These are phyloP conservation scores for Peniophora sp. DNA, from an alignment of 1,284 basidiomycete species.

Conservation along the genomic window DNA sequence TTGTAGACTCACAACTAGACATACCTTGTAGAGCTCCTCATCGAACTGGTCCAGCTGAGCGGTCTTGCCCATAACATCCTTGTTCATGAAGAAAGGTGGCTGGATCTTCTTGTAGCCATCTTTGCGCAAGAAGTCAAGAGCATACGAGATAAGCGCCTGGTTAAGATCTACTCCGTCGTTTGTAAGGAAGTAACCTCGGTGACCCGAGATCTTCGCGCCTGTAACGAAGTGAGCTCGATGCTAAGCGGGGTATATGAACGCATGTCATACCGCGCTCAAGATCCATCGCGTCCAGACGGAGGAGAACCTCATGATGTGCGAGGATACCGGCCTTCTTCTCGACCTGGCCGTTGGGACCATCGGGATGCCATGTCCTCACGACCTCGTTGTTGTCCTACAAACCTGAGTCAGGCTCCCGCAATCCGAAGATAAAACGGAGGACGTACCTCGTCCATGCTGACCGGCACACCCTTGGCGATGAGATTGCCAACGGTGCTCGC, in stretches of 20 bases:
- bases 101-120: constrained; percentile 90
- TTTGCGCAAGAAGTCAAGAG: constrained; percentile 85
- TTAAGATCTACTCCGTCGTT: constrained; percentile 97
- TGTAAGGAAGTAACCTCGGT: constrained; percentile 94
- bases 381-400: constrained; percentile 84
- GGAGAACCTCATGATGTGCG: constrained; percentile 94
- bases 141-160: constrained; percentile 93
- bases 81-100: constrained; percentile 98
- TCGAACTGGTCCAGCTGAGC: constrained; percentile 98
- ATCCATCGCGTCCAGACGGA: constrained; percentile 92
- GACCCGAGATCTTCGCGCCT: constrained; percentile 90
- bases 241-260: constrained; percentile 1
- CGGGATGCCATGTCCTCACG: constrained; percentile 82
- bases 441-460: constrained; percentile 85
- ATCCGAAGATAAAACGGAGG: neutral
- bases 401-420: too few species aligned
- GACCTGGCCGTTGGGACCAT: constrained; percentile 56
- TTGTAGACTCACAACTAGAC: constrained; percentile 6
- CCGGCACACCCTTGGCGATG: constrained; percentile 80
- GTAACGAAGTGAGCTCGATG: neutral
- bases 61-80: constrained; percentile 94
- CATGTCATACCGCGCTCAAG: constrained; percentile 87
- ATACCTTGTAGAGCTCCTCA: constrained; percentile 94
- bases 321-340: constrained; percentile 72
- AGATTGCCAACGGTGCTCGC: constrained; percentile 88